Base-by-base conservation (phyloP, 2,329 filamentous ascomycete species). In the Colletotrichum tropicicola region DNA sequence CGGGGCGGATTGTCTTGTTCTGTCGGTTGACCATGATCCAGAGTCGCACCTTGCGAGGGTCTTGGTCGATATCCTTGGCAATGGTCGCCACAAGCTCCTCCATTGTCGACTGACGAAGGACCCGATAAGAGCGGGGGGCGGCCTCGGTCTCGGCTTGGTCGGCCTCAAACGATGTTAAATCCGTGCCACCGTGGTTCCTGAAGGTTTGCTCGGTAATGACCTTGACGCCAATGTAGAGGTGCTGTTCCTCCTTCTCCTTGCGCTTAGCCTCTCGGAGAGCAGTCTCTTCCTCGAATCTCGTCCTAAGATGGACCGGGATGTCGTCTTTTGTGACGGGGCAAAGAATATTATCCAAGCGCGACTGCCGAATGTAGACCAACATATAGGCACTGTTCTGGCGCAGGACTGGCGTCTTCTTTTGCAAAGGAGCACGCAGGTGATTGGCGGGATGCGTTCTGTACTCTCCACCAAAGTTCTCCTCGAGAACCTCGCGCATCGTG, bases 1-100 rank as follows among this genome's bases (percentile, higher is more conserved):
- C 96, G 0, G 97, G 96, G 17, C 96, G 89, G 37, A 93, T 91
- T 0, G 96, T 99, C 78, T 97, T 98, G 76, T 99, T 99, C 77
- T 99, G 96, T 10, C 96, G 91, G 74, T 98, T 98, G 1, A 99
- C 96, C 94, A 99, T 98, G 58, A 93, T 89, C 97, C 96, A 99
- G 17, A 97, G 87, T 21, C 96, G 89, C 23, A 98, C 80, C 66
- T 88, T 87, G 60, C 89, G 88, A 0, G 91, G 83, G 45, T 94
- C 89, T 52, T 91, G 78, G 0, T 83, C 85, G 52, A 91, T 83
- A 60, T 97, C 91, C 39, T 87, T 79, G 0, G 92, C 94, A 65
- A 98, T 85, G 21, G 85, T 85, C 25, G 83, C 82, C 5, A 90
- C 87, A 67, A 98, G 90, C 7, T 98, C 91, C 48, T 88, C 82